Evolutionary conservation across 2,329 filamentous ascomycete species (phyloP), one percentile per base, ranked within the genome.

Genomic region (Ceratocystis cacaofunesta): DNA sequence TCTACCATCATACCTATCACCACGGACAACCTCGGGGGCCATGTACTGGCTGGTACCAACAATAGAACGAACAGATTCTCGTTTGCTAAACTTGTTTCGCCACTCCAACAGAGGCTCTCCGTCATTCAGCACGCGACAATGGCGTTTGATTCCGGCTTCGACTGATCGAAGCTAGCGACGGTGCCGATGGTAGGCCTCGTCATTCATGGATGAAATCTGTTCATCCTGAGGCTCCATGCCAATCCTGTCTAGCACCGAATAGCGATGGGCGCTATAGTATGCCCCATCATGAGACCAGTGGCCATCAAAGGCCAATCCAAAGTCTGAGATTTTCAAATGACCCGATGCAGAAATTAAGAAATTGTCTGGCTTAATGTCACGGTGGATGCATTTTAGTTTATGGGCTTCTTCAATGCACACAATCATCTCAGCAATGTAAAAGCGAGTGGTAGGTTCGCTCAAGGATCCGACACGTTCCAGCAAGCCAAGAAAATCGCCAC

Each of bases 41-140:
- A 96, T 97, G 77, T 97, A 97, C 73, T 96, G 92, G 73, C 91
- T 96, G 1, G 94, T 97, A 1, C 92, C 92, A 10, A 97, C 92
- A 0, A 96, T 85, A 58, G 91, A 96, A 70, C 86, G 84, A 1
- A 92, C 92, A 43, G 90, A 81, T 43, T 83, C 82, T 48, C 90
- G 85, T 69, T 85, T 87, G 30, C 87, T 82, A 68, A 80, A 82
- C 17, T 80, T 79, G 71, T 90, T 86, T 57, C 88, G 82, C 87
- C 86, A 91, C 68, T 81, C 80, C 58, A 92, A 75, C 62, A 92
- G 77, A 68, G 69, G 70, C 57, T 71, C 70, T 12, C 57, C 58
- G 46, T 64, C 55, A 19, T 63, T 61, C 17, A 65, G 8, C 17
- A 61, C 57, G 5, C 67, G 67, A 12, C 67, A 69, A 25, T 68